Base-by-base conservation (phyloP, 2,329 filamentous ascomycete species). In the Lithohypha guttulata region DNA sequence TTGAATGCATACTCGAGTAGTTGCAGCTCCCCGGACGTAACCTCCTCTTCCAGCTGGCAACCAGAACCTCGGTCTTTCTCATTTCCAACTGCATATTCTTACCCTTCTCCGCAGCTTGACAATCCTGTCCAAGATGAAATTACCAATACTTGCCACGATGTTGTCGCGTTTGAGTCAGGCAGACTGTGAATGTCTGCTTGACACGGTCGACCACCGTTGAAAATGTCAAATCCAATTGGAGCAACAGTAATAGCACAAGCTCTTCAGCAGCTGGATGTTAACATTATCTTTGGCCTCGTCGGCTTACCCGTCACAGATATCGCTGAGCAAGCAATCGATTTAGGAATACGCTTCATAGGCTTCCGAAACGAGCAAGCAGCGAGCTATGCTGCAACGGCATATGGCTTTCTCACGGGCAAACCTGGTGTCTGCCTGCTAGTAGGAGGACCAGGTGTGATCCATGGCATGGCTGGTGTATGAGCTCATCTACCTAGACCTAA, bases 341-440 rank as follows among this genome's bases (percentile, higher is more conserved):
- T 73, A 28, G 71, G 71, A 1, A 73, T 76, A 44, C 63, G 69
- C 20, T 75, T 75, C 54, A 67, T 75, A 36, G 70, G 65, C 18
- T 75, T 75, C 47, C 59, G 72, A 20, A 76, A 75, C 46, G 71
- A 77, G 47, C 71, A 77, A 53, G 69, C 72, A 8, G 70, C 68
- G 21, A 66, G 65, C 46, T 75, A 75, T 60, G 71, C 72, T 8
- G 71, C 72, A 2, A 70, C 67, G 33, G 68, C 68, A 4, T 75
- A 75, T 62, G 71, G 71, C 10, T 76, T 73, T 47, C 59, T 75
- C 48, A 74, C 69, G 2, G 70, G 70, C 14, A 63, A 54, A 39
- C 71, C 71, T 3, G 73, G 70, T 2, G 67, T 75, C 7, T 75
- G 70, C 51, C 59, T 75, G 26, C 66, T 73, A n/a, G 71, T 76